Evolutionary conservation across 805 yeast species (phyloP).

Genomic region (Lipomyces chichibuensis): DNA sequence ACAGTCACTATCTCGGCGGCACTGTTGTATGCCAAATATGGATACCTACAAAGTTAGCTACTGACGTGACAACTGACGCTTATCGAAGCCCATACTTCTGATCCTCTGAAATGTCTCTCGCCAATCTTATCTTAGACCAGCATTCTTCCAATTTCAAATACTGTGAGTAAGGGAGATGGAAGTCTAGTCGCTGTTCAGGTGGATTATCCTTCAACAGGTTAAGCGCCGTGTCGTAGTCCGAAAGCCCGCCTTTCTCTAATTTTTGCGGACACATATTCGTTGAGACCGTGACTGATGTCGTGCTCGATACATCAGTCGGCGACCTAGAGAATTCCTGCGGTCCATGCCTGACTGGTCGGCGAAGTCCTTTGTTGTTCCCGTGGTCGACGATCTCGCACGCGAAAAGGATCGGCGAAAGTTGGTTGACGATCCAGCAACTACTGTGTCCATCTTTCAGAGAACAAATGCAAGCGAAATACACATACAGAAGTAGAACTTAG

Average conservation of each 20-base stretch:
- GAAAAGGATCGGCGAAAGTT: neutral
- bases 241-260: neutral
- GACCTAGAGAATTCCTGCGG: neutral
- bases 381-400: neutral
- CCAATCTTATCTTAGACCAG: neutral
- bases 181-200: neutral
- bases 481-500: too few species aligned
- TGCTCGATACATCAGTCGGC: neutral
- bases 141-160: constrained; percentile 1
- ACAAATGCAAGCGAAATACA: too few species aligned
- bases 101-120: neutral
- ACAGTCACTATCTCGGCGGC: neutral
- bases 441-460: neutral
- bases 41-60: neutral
- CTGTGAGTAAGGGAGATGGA: neutral
- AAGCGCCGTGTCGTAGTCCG: neutral
- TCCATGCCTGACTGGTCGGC: neutral
- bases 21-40: neutral
- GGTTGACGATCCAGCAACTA: neutral
- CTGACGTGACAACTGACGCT: too few species aligned
- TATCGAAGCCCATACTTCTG: too few species aligned
- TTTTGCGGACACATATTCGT: neutral
- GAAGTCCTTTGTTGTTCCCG: neutral
- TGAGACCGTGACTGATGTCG: neutral
- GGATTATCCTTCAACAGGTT: neutral